These are phyloP conservation scores for Clohesyomyces aquaticus DNA, from an alignment of 495 filamentous ascomycete species.

Conservation along the genomic window DNA sequence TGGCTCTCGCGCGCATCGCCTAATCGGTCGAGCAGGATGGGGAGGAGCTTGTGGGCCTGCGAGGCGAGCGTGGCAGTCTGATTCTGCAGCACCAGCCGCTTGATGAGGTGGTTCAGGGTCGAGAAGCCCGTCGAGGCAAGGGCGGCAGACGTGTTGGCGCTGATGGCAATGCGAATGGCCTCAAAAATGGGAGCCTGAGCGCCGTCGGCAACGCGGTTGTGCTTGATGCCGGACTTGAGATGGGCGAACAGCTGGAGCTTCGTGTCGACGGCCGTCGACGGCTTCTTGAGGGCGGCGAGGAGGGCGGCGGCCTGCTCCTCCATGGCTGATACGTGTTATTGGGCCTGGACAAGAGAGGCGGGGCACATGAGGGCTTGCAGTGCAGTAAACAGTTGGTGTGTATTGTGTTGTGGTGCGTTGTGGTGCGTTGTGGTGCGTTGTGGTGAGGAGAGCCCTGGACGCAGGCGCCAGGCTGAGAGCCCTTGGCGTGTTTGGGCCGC, in stretches of 20 bases:
- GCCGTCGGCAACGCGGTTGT: slow-evolving; percentile 77
- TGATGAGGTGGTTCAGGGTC: slow-evolving; percentile 80
- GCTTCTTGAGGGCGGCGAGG: slow-evolving; percentile 65
- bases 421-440: slow-evolving; percentile 7
- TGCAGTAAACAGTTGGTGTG: slow-evolving; percentile 13
- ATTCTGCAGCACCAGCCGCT: slow-evolving; percentile 80
- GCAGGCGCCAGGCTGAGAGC: neutral
- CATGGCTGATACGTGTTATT: slow-evolving; percentile 46
- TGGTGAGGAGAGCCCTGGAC: neutral
- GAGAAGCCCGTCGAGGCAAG: slow-evolving; percentile 79
- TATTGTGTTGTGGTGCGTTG: neutral
- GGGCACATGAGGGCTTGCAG: slow-evolving; percentile 21
- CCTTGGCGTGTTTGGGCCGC: neutral
- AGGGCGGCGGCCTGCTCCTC: slow-evolving; percentile 69
- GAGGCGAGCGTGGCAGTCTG: slow-evolving; percentile 67
- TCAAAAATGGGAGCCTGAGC: slow-evolving; percentile 75
- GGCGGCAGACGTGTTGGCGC: slow-evolving; percentile 65
- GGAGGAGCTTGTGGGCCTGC: slow-evolving; percentile 65
- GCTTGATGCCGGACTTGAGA: slow-evolving; percentile 86
- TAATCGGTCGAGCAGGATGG: slow-evolving; percentile 79
- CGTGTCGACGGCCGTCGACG: slow-evolving; percentile 67
- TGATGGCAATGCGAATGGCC: slow-evolving; percentile 66
- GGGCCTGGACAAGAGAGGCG: slow-evolving; percentile 6
- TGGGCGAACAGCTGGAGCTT: slow-evolving; percentile 71
- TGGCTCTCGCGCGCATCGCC: slow-evolving; percentile 87